Percentiles rank a stretch among this genome's conserved stretches.
Evolutionary conservation across 352 stramenopile species (phyloP).

Genomic region (Globisporangium spinosum): DNA sequence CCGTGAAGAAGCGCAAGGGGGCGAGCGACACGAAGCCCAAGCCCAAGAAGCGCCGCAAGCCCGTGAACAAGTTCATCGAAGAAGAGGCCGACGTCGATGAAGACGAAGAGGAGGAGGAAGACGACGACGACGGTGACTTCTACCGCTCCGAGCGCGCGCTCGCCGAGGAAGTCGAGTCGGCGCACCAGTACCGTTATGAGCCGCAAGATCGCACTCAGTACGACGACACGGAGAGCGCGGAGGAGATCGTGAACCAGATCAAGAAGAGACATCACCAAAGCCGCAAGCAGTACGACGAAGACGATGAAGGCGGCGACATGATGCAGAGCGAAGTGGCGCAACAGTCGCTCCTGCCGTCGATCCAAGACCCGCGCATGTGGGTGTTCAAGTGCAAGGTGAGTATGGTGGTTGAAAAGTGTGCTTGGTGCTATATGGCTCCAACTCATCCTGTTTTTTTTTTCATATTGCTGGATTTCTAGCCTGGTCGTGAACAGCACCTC

Average conservation of each 20-base stretch:
- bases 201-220: conserved; percentile 68
- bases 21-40: conserved; percentile 54
- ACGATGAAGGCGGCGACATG: conserved; percentile 79
- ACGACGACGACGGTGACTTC: conserved; percentile 74
- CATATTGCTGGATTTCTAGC: conserved; percentile 22
- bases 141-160: conserved; percentile 74
- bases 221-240: conserved; percentile 77
- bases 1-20: conserved; percentile 76
- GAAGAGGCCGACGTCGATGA: conserved; percentile 86
- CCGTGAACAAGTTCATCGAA: conserved; percentile 89
- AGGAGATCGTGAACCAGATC: conserved; percentile 85
- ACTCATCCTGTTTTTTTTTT: background rate
- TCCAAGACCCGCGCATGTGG: conserved; percentile 88
- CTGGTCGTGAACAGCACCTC: conserved; percentile 81
- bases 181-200: conserved; percentile 69
- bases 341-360: conserved; percentile 84
- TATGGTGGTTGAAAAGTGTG: background rate
- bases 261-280: conserved; percentile 88
- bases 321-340: conserved; percentile 86
- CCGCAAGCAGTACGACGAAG: conserved; percentile 79
- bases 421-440: background rate
- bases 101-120: conserved; percentile 84
- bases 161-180: conserved; percentile 68
- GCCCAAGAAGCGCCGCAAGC: conserved; percentile 81
- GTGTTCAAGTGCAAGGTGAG: conserved; percentile 88